phyloP scores from a whole-genome alignment of 805 yeast species.

The Starmerella stellata region DNA sequence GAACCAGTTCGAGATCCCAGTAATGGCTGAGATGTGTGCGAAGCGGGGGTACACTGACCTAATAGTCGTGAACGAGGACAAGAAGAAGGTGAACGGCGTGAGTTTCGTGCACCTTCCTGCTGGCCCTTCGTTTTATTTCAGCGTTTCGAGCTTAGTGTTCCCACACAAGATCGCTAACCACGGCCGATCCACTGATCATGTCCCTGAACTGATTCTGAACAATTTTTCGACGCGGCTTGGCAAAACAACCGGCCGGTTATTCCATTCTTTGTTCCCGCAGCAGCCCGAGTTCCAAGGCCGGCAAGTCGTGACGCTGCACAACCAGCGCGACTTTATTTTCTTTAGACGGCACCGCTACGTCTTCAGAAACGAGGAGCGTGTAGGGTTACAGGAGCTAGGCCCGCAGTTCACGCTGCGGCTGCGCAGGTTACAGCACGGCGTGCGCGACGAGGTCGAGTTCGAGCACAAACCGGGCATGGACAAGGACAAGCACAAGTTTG shows the following conservation, averaged over 20 bases:
- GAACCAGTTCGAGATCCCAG: constrained; percentile 64
- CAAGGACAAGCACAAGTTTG: constrained; percentile 82
- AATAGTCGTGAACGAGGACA: constrained; percentile 81
- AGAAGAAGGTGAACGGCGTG: constrained; percentile 76
- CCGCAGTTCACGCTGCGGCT: constrained; percentile 87
- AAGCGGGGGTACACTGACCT: constrained; percentile 78
- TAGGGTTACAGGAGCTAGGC: constrained; percentile 88
- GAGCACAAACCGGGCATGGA: constrained; percentile 95
- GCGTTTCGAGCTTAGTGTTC: constrained; percentile 57
- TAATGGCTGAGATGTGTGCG: constrained; percentile 65
- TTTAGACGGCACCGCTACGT: constrained; percentile 89
- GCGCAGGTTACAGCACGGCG: constrained; percentile 78
- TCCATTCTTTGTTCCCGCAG: constrained; percentile 83
- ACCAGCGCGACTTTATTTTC: constrained; percentile 87
- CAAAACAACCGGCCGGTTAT: constrained; percentile 76
- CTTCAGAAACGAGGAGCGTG: constrained; percentile 75
- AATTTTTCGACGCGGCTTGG: constrained; percentile 88
- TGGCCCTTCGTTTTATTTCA: constrained; percentile 90
- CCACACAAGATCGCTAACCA: constrained; percentile 68
- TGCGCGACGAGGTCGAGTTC: constrained; percentile 87
- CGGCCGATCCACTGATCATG: constrained; percentile 76
- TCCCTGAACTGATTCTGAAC: constrained; percentile 80
- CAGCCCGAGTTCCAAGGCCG: constrained; percentile 88
- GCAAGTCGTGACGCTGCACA: constrained; percentile 87
- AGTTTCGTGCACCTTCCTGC: constrained; percentile 86